Evolutionary conservation across 352 stramenopile species (phyloP).

Genomic region (Pythium volutum): DNA sequence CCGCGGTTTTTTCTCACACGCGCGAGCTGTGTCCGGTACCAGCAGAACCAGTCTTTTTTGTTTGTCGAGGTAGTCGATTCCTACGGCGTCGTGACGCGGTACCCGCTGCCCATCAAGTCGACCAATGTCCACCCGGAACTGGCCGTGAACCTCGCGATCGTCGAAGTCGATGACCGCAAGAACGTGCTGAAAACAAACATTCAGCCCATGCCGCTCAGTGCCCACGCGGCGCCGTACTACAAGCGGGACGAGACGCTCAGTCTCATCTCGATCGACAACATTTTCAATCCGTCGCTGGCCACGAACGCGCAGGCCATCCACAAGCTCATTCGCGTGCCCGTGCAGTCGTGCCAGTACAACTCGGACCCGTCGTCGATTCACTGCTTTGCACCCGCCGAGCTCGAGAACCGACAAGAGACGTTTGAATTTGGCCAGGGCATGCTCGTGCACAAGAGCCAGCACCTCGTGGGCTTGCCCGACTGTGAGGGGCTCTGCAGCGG

Average conservation of each 20-base stretch:
- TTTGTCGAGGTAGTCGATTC: constrained; percentile 17
- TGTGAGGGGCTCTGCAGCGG: constrained; percentile 26
- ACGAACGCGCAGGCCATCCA: constrained; percentile 13
- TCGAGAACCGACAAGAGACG: constrained; percentile 1
- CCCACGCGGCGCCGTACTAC: constrained; percentile 16
- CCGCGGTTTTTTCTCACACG: constrained; percentile 26
- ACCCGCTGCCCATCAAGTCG: constrained; percentile 4
- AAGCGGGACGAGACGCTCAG: constrained; percentile 10
- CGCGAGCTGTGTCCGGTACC: constrained; percentile 17
- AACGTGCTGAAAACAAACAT: not conserved
- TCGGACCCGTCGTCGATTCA: constrained; percentile 12
- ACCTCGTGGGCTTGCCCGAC: constrained; percentile 22
- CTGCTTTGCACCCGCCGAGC: constrained; percentile 19
- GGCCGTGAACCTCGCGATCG: constrained; percentile 27
- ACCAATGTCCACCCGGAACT: constrained; percentile 17
- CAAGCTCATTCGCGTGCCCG: constrained; percentile 22
- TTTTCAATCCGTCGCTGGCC: constrained; percentile 25
- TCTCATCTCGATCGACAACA: constrained; percentile 25
- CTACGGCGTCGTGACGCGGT: not conserved
- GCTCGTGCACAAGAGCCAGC: constrained; percentile 13
- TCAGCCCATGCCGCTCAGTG: constrained; percentile 6
- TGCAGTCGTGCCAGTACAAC: constrained; percentile 19
- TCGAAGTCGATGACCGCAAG: constrained; percentile 10
- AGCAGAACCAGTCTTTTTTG: not conserved
- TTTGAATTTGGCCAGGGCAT: constrained; percentile 27